phyloP scores from a whole-genome alignment of 2,329 filamentous ascomycete genomes.

The Calonectria leucothoes region DNA sequence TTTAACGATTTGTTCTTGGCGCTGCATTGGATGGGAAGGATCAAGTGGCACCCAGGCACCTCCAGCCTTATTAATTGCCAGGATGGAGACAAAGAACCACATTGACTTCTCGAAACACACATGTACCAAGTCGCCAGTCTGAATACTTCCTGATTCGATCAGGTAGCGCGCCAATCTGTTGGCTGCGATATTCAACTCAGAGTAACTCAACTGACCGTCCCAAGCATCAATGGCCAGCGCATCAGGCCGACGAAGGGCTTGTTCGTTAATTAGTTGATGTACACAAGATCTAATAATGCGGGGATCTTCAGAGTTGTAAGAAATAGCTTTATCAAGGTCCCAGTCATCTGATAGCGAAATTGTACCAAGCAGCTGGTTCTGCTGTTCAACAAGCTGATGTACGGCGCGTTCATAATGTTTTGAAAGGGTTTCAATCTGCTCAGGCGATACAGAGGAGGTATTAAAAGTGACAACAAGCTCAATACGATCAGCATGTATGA shows the following conservation, averaged over 20 bases:
- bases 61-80: slow-evolving; percentile 4
- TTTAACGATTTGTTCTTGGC: not conserved
- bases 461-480: not conserved
- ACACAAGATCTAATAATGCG: not conserved
- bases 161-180: not conserved
- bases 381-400: not conserved
- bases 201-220: not conserved
- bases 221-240: not conserved
- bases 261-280: not conserved
- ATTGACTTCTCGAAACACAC: slow-evolving; percentile 3
- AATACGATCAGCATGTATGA: not conserved
- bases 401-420: not conserved
- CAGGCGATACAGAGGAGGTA: not conserved
- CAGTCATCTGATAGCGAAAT: not conserved
- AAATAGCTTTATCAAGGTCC: not conserved
- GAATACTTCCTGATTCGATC: not conserved
- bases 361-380: not conserved
- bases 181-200: not conserved
- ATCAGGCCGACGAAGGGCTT: not conserved
- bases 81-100: slow-evolving; percentile 6
- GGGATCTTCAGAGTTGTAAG: not conserved
- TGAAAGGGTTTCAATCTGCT: not conserved
- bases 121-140: not conserved
- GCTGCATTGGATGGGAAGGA: not conserved
- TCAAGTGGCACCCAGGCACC: slow-evolving; percentile 8